These are phyloP conservation scores for Scleromitrula shiraiana DNA, from an alignment of 2,329 filamentous ascomycete species.

Conservation along the genomic window DNA sequence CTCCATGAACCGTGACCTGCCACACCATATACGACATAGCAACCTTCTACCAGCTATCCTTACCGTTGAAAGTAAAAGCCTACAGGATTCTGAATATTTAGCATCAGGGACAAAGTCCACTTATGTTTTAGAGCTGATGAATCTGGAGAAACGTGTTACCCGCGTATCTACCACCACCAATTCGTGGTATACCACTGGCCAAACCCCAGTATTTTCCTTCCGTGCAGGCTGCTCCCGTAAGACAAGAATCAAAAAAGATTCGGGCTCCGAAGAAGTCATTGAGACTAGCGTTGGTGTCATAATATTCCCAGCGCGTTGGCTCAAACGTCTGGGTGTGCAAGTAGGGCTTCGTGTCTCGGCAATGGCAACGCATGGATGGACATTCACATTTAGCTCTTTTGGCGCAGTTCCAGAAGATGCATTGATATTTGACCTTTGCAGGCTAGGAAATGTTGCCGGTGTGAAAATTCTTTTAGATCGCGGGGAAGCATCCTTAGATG, in stretches of 20 bases:
- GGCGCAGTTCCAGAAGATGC: not conserved
- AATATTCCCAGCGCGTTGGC: not conserved
- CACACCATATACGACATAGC: too few species aligned
- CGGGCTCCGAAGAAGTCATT: not conserved
- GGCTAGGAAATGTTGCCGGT: constrained; percentile 1
- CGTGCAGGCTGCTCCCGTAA: not conserved
- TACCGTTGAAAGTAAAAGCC: too few species aligned
- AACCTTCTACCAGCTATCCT: too few species aligned
- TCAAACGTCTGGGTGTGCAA: not conserved
- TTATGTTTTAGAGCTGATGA: not conserved
- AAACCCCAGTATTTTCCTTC: not conserved
- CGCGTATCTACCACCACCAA: not conserved
- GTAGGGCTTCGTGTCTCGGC: not conserved
- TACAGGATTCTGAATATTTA: too few species aligned
- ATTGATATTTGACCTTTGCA: constrained; percentile 1
- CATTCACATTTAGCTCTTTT: not conserved
- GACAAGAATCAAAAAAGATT: not conserved
- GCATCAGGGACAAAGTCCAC: not conserved
- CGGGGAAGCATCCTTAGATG: not conserved
- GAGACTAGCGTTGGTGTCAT: not conserved
- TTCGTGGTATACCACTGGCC: not conserved
- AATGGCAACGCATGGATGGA: not conserved
- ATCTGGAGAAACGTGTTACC: not conserved
- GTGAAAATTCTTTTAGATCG: constrained; percentile 1
- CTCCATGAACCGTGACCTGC: too few species aligned